These are phyloP conservation scores for Malassezia japonica DNA, from an alignment of 1,284 basidiomycete species.

Conservation along the genomic window DNA sequence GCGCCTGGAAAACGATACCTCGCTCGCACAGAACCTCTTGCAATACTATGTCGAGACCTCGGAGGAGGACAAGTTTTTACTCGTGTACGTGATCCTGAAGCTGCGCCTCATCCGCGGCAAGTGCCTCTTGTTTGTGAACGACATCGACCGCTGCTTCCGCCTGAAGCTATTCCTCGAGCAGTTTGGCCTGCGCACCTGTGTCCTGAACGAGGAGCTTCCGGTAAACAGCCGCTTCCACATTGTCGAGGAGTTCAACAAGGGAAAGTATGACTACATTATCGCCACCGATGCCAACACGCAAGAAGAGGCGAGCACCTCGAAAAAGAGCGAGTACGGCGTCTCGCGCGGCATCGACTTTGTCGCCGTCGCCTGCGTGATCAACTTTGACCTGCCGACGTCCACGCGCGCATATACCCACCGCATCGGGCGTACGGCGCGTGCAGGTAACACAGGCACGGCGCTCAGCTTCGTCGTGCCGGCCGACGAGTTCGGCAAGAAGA, in stretches of 20 bases:
- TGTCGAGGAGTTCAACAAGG: slow-evolving; percentile 97
- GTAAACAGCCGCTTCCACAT: slow-evolving; percentile 91
- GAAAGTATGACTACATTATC: slow-evolving; percentile 96
- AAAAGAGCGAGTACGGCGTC: slow-evolving; percentile 67
- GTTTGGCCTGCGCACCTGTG: slow-evolving; percentile 90
- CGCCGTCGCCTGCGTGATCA: slow-evolving; percentile 92
- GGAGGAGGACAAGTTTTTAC: slow-evolving; percentile 89
- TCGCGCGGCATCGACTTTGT: slow-evolving; percentile 95
- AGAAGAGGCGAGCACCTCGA: neutral
- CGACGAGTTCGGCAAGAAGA: slow-evolving; percentile 61
- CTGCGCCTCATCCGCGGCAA: slow-evolving; percentile 90
- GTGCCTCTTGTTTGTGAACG: slow-evolving; percentile 93
- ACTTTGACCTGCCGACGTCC: slow-evolving; percentile 88
- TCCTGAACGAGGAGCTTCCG: slow-evolving; percentile 90
- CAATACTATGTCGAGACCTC: slow-evolving; percentile 51
- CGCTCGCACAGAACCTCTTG: slow-evolving; percentile 22
- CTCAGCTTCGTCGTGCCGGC: slow-evolving; percentile 77
- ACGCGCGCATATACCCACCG: slow-evolving; percentile 89
- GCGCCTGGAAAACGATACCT: slow-evolving; percentile 24
- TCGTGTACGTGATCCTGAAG: slow-evolving; percentile 88
- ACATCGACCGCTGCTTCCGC: slow-evolving; percentile 85
- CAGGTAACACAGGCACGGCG: slow-evolving; percentile 83
- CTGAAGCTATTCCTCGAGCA: slow-evolving; percentile 95
- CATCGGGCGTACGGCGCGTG: slow-evolving; percentile 88
- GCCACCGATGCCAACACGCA: slow-evolving; percentile 72